Conservation (phyloP, 768 basidiomycete species). For the Boletus reticulatus region DNA sequence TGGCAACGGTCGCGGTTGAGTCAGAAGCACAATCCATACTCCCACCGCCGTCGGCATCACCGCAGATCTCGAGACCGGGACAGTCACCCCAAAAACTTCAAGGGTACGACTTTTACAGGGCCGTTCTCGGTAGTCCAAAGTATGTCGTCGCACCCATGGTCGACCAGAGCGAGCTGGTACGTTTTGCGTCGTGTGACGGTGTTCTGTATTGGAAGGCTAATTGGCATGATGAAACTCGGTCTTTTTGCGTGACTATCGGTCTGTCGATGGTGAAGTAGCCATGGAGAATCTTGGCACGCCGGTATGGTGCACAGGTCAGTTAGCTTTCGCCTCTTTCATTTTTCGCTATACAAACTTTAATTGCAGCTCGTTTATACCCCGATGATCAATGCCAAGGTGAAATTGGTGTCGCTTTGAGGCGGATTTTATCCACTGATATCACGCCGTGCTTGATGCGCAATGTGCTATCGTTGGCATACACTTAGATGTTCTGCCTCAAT, state of each 20-base stretch:
- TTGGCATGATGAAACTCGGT: neutral
- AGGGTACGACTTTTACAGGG: constrained; percentile 83
- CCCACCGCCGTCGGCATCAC: neutral
- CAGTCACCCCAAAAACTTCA: constrained; percentile 42
- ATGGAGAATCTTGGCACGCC: constrained; percentile 81
- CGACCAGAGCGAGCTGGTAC: constrained; percentile 92
- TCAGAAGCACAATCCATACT: neutral
- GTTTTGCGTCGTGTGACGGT: constrained; percentile 26
- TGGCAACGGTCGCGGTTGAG: constrained; percentile 3
- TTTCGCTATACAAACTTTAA: neutral
- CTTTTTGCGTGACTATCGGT: neutral
- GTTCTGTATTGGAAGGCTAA: neutral
- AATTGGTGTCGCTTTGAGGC: neutral
- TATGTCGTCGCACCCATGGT: constrained; percentile 98
- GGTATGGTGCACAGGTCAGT: constrained; percentile 75
- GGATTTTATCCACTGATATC: neutral
- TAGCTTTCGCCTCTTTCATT: neutral
- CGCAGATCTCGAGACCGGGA: neutral
- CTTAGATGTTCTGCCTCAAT: constrained; percentile 57
- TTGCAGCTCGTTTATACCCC: constrained; percentile 86
- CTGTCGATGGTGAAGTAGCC: constrained; percentile 51
- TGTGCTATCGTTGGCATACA: neutral
- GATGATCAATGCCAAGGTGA: constrained; percentile 94
- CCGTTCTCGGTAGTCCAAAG: constrained; percentile 81
- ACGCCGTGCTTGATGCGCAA: neutral